phyloP scores from a whole-genome alignment of 306 rosid genomes.

The Coriaria nepalensis region DNA sequence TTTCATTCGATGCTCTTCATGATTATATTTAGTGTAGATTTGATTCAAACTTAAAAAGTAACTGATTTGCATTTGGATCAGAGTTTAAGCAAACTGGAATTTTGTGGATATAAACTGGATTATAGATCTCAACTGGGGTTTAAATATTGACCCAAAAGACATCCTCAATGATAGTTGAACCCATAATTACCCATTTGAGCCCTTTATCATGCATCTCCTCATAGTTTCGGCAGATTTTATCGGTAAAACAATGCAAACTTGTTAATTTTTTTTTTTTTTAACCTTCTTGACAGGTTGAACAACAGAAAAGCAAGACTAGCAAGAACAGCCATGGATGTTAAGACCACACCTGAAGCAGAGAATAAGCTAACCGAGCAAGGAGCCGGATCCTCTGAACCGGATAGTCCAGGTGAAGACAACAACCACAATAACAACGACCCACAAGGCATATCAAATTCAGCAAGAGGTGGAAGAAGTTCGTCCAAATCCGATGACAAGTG shows the following conservation, averaged over 20 bases:
- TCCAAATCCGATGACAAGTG: slow-evolving; percentile 19
- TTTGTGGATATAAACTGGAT: no score
- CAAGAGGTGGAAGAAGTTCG: slow-evolving; percentile 30
- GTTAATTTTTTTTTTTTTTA: neutral
- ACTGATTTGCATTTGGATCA: no score
- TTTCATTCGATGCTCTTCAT: no score
- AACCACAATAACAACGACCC: neutral
- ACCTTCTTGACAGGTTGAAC: slow-evolving; percentile 56
- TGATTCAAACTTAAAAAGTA: no score
- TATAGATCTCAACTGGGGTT: no score
- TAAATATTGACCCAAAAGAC: no score
- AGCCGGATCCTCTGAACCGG: slow-evolving; percentile 28
- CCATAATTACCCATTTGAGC: neutral
- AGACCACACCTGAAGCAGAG: slow-evolving; percentile 34
- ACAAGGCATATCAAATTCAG: slow-evolving; percentile 17
- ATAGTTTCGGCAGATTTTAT: neutral
- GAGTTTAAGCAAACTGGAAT: no score
- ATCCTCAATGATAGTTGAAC: no score
- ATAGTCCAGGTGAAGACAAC: slow-evolving; percentile 32
- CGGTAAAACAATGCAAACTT: neutral
- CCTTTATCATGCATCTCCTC: neutral
- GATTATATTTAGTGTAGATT: no score
- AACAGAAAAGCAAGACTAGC: slow-evolving; percentile 93
- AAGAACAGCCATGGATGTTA: slow-evolving; percentile 61
- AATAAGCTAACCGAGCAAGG: slow-evolving; percentile 32